Percentiles rank a stretch among this genome's conserved stretches.
Conservation (phyloP, 352 stramenopile genomes). For the Pythium monospermum region DNA sequence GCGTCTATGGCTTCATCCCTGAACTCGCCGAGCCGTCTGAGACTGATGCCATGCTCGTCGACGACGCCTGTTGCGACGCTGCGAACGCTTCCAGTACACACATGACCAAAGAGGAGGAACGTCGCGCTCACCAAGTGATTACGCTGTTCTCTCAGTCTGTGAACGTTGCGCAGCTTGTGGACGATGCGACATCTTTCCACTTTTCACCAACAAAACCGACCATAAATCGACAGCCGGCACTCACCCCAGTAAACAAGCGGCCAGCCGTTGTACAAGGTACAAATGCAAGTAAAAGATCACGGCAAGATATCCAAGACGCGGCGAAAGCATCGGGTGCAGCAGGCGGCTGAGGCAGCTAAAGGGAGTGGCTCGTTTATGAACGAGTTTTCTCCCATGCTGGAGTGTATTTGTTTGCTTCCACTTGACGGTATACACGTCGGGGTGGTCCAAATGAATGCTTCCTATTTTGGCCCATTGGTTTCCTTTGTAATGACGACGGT, state of each 20-base stretch:
- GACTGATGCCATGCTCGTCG: slow-evolving; percentile 17
- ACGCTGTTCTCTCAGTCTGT: slow-evolving; percentile 21
- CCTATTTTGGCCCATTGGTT: too few relatives aligned
- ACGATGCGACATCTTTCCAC: slow-evolving; percentile 11
- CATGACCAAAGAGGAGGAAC: slow-evolving; percentile 18
- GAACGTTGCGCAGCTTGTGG: slow-evolving; percentile 18
- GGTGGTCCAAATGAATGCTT: not conserved
- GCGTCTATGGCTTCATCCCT: slow-evolving; percentile 81
- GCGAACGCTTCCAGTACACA: slow-evolving; percentile 2
- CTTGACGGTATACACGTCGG: not conserved
- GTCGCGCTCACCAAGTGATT: slow-evolving; percentile 20
- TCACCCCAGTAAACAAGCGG: slow-evolving; percentile 12
- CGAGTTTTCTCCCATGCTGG: too few relatives aligned
- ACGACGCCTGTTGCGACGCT: slow-evolving; percentile 5
- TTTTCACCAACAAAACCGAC: not conserved
- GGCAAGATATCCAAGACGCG: slow-evolving; percentile 34
- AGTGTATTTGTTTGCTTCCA: not conserved
- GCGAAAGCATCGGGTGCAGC: slow-evolving; percentile 30
- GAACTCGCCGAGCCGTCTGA: slow-evolving; percentile 37
- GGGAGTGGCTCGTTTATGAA: not conserved
- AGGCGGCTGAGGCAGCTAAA: slow-evolving; percentile 28
- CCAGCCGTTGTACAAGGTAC: not conserved
- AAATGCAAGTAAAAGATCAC: slow-evolving; percentile 16
- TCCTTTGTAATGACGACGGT: slow-evolving; percentile 37
- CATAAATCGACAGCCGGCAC: not conserved